phyloP scores from a whole-genome alignment of 164 flowering plant genomes.

The Sextonia rubra region DNA sequence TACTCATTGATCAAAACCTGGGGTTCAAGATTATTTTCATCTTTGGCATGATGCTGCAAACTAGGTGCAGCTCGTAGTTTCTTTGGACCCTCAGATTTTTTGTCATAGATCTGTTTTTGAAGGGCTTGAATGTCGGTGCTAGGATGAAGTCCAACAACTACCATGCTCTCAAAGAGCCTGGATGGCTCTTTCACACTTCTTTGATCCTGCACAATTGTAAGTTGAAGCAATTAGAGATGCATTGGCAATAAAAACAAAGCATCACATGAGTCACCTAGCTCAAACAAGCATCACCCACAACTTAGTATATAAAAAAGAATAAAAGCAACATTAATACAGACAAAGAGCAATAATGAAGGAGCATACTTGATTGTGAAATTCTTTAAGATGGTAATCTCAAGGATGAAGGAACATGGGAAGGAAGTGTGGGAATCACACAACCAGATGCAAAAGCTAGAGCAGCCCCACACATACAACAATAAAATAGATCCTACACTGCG shows the following conservation, averaged over 20 bases:
- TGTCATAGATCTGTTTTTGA: slow-evolving; percentile 46
- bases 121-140: slow-evolving; percentile 68
- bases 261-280: neutral
- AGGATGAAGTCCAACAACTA: slow-evolving; percentile 97
- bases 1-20: slow-evolving; percentile 47
- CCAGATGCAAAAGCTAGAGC: neutral
- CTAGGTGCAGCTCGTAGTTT: slow-evolving; percentile 49
- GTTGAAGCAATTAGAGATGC: slow-evolving; percentile 1
- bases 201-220: slow-evolving; percentile 58
- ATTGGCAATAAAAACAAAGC: neutral
- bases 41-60: slow-evolving; percentile 55
- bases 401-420: neutral
- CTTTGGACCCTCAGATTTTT: slow-evolving; percentile 69
- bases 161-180: slow-evolving; percentile 94
- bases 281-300: neutral
- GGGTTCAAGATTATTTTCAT: slow-evolving; percentile 82
- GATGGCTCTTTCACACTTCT: slow-evolving; percentile 76
- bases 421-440: neutral
- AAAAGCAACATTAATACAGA: neutral
- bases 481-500: neutral
- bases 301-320: no score
- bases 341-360: neutral
- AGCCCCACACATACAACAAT: neutral
- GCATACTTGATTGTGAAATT: neutral
- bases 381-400: neutral